A percentile compares a stretch with the other conserved stretches of the same genome.
These are phyloP conservation scores for Schoenoplectus tabernaemontani DNA, from an alignment of 202 grass and related monocot species.

Conservation along the genomic window DNA sequence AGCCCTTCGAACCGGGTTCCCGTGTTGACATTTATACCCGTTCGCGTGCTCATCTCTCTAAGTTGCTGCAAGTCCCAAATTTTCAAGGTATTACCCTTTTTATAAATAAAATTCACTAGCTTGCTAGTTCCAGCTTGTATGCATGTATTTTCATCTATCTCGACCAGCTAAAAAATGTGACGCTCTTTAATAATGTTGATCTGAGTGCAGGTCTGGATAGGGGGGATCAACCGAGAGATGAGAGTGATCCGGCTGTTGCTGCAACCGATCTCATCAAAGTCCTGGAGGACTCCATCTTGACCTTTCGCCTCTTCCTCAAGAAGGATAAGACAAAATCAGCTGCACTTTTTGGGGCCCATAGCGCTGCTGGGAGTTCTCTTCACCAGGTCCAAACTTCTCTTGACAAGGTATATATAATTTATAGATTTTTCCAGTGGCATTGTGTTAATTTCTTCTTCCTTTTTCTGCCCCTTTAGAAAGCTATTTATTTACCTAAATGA, in stretches of 20 bases:
- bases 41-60: slow-evolving; percentile 52
- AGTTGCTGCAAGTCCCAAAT: slow-evolving; percentile 89
- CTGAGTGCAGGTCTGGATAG: not conserved
- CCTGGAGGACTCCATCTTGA: slow-evolving; percentile 81
- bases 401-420: slow-evolving; percentile 53
- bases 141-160: too few species aligned
- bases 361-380: slow-evolving; percentile 57
- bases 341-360: slow-evolving; percentile 39
- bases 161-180: not conserved
- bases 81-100: slow-evolving; percentile 96
- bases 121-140: not conserved
- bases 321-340: slow-evolving; percentile 79
- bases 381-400: slow-evolving; percentile 87
- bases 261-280: slow-evolving; percentile 69
- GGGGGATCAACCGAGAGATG: slow-evolving; percentile 35
- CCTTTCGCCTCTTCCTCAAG: slow-evolving; percentile 78
- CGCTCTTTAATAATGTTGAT: not conserved
- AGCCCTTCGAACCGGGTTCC: slow-evolving; percentile 81
- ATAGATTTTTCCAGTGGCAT: not conserved
- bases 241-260: slow-evolving; percentile 38
- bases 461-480: not conserved
- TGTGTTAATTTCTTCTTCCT: not conserved
- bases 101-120: not conserved
- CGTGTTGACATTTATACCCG: slow-evolving; percentile 59
- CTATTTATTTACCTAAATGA: not conserved